Percentiles rank a stretch among this genome's conserved stretches.
Conservation (phyloP, 139 green algal species). For the Mychonastes homosphaera region DNA sequence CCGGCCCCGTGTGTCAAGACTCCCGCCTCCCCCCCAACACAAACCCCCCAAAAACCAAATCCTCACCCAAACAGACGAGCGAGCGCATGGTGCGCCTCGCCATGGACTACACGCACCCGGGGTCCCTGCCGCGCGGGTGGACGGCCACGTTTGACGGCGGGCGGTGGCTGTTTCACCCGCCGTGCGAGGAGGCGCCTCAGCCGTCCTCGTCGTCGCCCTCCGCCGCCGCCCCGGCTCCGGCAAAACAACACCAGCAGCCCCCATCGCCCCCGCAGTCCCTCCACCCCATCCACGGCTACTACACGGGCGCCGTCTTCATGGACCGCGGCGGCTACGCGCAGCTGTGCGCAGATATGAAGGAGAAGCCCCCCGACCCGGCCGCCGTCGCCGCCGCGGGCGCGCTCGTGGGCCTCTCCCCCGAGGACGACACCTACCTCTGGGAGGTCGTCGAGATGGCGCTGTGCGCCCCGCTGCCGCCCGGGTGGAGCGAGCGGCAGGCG, state of each 20-base stretch:
- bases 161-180: neutral
- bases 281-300: constrained; percentile 52
- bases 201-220: neutral
- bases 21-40: neutral
- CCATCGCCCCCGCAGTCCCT: neutral
- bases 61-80: constrained; percentile 17
- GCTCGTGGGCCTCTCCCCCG: constrained; percentile 34
- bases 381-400: constrained; percentile 11
- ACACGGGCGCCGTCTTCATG: constrained; percentile 56
- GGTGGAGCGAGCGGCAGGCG: too few species aligned
- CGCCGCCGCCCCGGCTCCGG: neutral
- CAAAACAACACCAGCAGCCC: neutral
- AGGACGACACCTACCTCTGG: constrained; percentile 38
- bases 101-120: constrained; percentile 28
- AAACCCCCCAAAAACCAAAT: neutral
- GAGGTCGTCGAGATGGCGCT: constrained; percentile 41
- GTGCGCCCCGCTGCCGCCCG: constrained; percentile 37
- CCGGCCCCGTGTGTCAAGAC: neutral
- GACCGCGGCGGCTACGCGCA: constrained; percentile 35
- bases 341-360: constrained; percentile 11
- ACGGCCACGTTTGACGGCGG: constrained; percentile 12
- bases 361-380: constrained; percentile 13
- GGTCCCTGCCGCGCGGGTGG: constrained; percentile 30
- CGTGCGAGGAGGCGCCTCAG: neutral
- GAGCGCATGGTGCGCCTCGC: constrained; percentile 24